Percentiles rank a stretch among this genome's conserved stretches.
Evolutionary conservation across 495 filamentous ascomycete species (phyloP).

Genomic region (Penicillium pancosmium): DNA sequence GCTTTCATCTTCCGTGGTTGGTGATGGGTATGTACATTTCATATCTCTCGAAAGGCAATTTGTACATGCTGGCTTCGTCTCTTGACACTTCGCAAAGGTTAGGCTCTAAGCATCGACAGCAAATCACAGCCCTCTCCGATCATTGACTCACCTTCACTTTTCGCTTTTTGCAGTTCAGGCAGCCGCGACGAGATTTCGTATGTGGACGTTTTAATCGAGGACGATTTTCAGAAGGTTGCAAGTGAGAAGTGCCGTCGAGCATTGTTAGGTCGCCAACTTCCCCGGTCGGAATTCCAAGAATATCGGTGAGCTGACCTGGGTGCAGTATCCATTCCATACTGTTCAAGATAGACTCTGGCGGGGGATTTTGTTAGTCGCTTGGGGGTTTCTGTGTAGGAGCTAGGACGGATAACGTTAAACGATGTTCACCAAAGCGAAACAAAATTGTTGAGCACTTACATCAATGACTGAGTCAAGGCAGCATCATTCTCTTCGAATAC

Average conservation of each 20-base stretch:
- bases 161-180: conserved; percentile 65
- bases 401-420: not conserved
- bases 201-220: conserved; percentile 35
- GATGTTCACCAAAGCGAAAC: not conserved
- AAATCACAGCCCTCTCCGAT: not conserved
- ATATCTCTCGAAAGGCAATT: not conserved
- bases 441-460: not conserved
- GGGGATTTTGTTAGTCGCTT: not conserved
- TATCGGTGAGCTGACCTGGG: not conserved
- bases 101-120: conserved; percentile 50
- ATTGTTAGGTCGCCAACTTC: not conserved
- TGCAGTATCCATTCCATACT: not conserved
- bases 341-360: not conserved
- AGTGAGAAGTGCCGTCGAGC: not conserved
- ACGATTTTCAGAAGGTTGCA: not conserved
- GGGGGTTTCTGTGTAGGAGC: not conserved
- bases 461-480: not conserved
- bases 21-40: not conserved
- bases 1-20: not conserved
- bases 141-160: conserved; percentile 52
- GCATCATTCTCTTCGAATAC: not conserved
- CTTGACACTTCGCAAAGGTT: conserved; percentile 61
- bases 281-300: not conserved
- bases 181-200: conserved; percentile 64
- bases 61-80: conserved; percentile 52